Conservation (phyloP, 805 yeast species). For the Cyberlindnera misumaiensis region DNA sequence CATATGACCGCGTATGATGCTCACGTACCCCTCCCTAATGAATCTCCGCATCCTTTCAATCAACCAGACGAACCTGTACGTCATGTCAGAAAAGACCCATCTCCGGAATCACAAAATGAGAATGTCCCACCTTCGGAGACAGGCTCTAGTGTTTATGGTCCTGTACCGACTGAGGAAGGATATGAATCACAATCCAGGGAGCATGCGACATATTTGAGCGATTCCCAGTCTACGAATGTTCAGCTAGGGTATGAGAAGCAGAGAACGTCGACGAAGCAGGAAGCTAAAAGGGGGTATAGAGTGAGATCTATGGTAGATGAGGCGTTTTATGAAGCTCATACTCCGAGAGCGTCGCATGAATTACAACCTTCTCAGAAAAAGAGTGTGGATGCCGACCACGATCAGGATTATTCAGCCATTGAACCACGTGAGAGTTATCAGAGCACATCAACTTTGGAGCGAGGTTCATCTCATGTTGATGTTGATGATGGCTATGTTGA, state of each 20-base stretch:
- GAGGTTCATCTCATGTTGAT: not conserved
- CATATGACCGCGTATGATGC: conserved; percentile 10
- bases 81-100: not conserved
- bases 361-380: too few species aligned
- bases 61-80: not conserved
- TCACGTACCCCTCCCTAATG: conserved; percentile 8
- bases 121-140: conserved; percentile 9
- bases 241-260: conserved; percentile 4
- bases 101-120: conserved; percentile 1
- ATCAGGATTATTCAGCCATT: too few species aligned
- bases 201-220: conserved; percentile 3
- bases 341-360: too few species aligned
- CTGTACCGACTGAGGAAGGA: conserved; percentile 7
- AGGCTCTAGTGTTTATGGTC: conserved; percentile 19
- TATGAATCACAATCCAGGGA: not conserved
- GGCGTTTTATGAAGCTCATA: not conserved
- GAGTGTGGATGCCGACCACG: too few species aligned
- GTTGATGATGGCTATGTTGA: not conserved
- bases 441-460: not conserved
- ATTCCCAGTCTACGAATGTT: conserved; percentile 1
- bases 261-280: conserved; percentile 3
- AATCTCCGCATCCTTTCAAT: not conserved
- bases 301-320: conserved; percentile 9
- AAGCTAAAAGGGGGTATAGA: not conserved
- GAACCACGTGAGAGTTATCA: not conserved